These are phyloP conservation scores for Cercospora zeae-maydis DNA, from an alignment of 2,329 filamentous ascomycete genomes.

Conservation along the genomic window DNA sequence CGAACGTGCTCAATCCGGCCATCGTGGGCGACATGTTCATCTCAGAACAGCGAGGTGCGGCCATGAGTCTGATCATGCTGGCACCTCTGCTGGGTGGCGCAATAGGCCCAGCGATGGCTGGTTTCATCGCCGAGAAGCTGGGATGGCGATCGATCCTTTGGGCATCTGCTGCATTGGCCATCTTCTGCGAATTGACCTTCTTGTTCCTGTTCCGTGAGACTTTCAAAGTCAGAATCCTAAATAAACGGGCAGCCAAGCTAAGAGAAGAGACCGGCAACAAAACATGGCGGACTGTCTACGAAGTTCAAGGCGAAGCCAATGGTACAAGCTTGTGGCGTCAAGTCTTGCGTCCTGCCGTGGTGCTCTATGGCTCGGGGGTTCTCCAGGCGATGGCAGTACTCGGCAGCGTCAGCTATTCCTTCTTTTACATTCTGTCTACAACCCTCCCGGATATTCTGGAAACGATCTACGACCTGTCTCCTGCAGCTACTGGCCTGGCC, in stretches of 20 bases:
- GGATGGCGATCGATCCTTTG: slow-evolving; percentile 56
- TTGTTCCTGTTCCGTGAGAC: slow-evolving; percentile 57
- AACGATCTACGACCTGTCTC: slow-evolving; percentile 44
- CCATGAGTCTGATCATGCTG: slow-evolving; percentile 57
- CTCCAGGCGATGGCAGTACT: slow-evolving; percentile 52
- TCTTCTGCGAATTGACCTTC: slow-evolving; percentile 50
- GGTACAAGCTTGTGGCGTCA: slow-evolving; percentile 33
- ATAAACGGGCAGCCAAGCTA: slow-evolving; percentile 39
- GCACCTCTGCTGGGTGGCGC: slow-evolving; percentile 58
- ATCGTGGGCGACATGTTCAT: slow-evolving; percentile 63
- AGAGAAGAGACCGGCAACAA: slow-evolving; percentile 23
- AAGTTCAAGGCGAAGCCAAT: slow-evolving; percentile 14
- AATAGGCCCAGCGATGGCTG: slow-evolving; percentile 55
- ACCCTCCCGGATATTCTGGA: slow-evolving; percentile 45
- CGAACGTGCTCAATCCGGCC: slow-evolving; percentile 59
- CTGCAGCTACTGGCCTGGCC: slow-evolving; percentile 51
- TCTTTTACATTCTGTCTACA: slow-evolving; percentile 48
- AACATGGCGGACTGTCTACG: slow-evolving; percentile 21
- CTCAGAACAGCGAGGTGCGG: slow-evolving; percentile 55
- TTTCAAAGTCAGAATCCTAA: slow-evolving; percentile 57
- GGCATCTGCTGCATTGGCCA: slow-evolving; percentile 49
- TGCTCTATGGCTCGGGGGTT: slow-evolving; percentile 50
- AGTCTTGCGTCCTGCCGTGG: slow-evolving; percentile 42
- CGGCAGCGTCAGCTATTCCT: slow-evolving; percentile 43
- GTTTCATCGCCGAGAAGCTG: slow-evolving; percentile 52